Base-by-base conservation (phyloP, 1,284 basidiomycete species). In the Austroboletus niveus region DNA sequence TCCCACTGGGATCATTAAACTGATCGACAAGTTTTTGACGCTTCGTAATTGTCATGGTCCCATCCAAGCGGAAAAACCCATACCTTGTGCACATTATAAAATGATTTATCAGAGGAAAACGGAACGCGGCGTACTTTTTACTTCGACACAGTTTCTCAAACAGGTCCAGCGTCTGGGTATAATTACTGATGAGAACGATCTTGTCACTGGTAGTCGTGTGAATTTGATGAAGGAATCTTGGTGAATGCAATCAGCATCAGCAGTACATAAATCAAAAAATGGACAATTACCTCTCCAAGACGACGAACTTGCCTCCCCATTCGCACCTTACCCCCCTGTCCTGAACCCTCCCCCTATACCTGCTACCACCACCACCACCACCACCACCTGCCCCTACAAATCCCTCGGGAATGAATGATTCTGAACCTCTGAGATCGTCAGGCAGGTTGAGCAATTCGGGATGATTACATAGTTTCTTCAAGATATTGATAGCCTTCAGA, bases 381-480 rank as follows among this genome's bases (percentile, higher is more conserved):
- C 65, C 70, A 14, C 71, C 67, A 29, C 27, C 27, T 3, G 81
- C 78, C 3, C 79, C 88, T 54, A 64, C 72, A 63, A 92, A 98
- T 14, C 86, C 94, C 36, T 88, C 86, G 0, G 96, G 96, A 53
- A 97, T 87, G 24, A 93, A 74, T 43, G 81, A 66, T 44, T 96
- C 92, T 41, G 87, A 92, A 2, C 96, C 96, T 27, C 81, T 83
- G 52, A 99, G 76, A 66, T 98, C 96, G 6, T 84, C 78, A 0
- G 93, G 92, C 4, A 98, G 73, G 61, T 96, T 84, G 43, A 99
- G 80, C 42, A 99, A 77, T 69, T 96, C 93, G 1, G 96, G 96
- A 64, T 99, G 97, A 68, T 99, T 99, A 73, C 95, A 98, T 0
- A 99, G 78, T 72, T 99, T 99, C 75, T 98, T 95, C 38, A 99